Evolutionary conservation across 78 protist genomes (phyloP).

Genomic region (Dictyostelium intermedium): DNA sequence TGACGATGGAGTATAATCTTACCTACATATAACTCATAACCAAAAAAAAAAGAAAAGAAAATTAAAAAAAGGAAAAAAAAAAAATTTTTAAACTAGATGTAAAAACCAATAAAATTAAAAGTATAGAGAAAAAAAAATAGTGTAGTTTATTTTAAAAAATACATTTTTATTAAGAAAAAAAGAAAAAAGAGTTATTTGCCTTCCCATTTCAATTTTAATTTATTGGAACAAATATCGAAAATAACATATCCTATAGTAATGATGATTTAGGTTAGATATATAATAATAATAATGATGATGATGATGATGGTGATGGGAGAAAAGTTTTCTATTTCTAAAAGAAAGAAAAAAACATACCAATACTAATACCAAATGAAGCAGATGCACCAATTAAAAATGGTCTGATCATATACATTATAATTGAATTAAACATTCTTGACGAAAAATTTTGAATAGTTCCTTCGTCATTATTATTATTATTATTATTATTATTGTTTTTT

Average conservation of each 20-base stretch:
- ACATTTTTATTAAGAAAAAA: not conserved
- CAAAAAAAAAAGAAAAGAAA: not conserved
- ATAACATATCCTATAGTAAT: conserved; percentile 52
- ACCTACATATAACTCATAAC: not conserved
- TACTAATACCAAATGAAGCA: conserved; percentile 68
- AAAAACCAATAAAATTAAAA: not conserved
- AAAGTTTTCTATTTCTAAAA: too few species aligned
- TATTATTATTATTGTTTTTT: not conserved
- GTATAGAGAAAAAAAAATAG: not conserved
- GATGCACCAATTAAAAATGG: conserved; percentile 69
- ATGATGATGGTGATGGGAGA: not conserved
- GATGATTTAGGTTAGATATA: too few species aligned
- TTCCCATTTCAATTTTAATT: conserved; percentile 23
- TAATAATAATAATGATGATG: too few species aligned
- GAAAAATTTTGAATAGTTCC: not conserved
- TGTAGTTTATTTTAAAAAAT: too few species aligned
- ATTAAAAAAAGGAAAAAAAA: not conserved
- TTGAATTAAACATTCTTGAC: conserved; percentile 1
- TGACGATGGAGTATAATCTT: conserved; percentile 18
- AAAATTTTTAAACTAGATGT: not conserved
- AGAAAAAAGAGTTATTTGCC: not conserved
- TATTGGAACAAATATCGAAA: conserved; percentile 34
- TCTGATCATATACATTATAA: conserved; percentile 25
- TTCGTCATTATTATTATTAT: not conserved
- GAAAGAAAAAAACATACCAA: conserved; percentile 16